phyloP scores from a whole-genome alignment of 2,329 filamentous ascomycete species.

The Botrytis tulipae region DNA sequence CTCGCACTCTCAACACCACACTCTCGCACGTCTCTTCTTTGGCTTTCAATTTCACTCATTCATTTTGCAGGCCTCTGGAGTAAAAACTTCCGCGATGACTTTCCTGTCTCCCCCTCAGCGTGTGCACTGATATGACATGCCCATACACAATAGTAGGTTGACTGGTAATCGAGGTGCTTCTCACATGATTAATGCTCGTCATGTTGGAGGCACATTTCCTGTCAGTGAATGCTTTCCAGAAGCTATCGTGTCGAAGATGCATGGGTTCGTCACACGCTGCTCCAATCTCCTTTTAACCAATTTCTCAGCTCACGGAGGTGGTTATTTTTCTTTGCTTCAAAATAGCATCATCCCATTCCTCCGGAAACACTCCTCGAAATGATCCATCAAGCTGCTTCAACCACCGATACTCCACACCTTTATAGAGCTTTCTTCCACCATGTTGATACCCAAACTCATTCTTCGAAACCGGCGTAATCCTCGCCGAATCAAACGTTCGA shows the following conservation, averaged over 20 bases:
- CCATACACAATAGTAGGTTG: not conserved
- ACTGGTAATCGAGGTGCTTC: not conserved
- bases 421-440: conserved; percentile 5
- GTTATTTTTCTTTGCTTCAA: not conserved
- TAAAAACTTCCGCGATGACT: not conserved
- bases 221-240: not conserved
- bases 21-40: not conserved
- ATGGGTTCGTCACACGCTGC: not conserved
- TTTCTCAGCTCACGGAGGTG: not conserved
- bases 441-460: conserved; percentile 4
- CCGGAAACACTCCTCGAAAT: not conserved
- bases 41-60: not conserved
- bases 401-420: conserved; percentile 12
- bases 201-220: not conserved
- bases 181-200: not conserved
- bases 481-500: not conserved
- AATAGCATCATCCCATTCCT: conserved; percentile 15
- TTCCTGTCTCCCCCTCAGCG: not conserved
- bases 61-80: not conserved
- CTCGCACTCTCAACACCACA: not conserved
- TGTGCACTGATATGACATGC: not conserved
- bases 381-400: not conserved
- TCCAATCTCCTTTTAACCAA: not conserved
- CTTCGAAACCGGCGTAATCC: conserved; percentile 15
- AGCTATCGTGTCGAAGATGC: not conserved